Conservation (phyloP, 1,284 basidiomycete species). For the Ganoderma leucocontextum region DNA sequence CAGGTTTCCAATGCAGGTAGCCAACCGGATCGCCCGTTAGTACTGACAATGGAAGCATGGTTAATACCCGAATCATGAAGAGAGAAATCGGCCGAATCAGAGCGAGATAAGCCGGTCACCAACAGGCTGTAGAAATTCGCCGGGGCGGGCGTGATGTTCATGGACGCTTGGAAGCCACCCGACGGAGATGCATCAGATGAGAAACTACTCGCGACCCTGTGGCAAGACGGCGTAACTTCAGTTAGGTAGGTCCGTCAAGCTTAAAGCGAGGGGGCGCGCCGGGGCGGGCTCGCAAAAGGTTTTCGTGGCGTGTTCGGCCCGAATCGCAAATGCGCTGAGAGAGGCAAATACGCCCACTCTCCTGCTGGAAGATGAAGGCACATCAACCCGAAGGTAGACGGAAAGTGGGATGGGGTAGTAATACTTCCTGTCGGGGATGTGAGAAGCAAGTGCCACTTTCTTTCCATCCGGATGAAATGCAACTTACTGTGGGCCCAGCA, state of each 20-base stretch:
- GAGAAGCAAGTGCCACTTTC: neutral
- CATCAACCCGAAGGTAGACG: neutral
- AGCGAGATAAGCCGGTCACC: neutral
- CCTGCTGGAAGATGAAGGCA: neutral
- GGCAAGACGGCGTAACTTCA: neutral
- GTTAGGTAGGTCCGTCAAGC: neutral
- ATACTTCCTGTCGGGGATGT: neutral
- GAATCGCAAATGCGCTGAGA: neutral
- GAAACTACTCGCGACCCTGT: neutral
- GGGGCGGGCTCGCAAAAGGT: neutral
- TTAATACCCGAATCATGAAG: neutral
- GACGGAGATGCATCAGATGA: neutral
- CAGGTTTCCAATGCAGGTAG: constrained; percentile 57
- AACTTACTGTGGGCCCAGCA: neutral
- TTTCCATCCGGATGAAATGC: neutral
- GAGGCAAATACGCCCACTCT: neutral
- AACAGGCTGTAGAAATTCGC: neutral
- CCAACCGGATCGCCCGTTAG: constrained; percentile 55
- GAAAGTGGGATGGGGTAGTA: neutral
- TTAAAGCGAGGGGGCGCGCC: neutral
- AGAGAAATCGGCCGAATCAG: neutral
- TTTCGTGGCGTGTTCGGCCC: neutral
- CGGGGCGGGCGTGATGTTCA: neutral
- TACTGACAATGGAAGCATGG: constrained; percentile 41
- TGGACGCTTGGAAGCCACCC: neutral